Percentiles rank a stretch among this genome's conserved stretches.
phyloP scores from a whole-genome alignment of 2,329 filamentous ascomycete genomes.

The Dothidotthia symphoricarpi region DNA sequence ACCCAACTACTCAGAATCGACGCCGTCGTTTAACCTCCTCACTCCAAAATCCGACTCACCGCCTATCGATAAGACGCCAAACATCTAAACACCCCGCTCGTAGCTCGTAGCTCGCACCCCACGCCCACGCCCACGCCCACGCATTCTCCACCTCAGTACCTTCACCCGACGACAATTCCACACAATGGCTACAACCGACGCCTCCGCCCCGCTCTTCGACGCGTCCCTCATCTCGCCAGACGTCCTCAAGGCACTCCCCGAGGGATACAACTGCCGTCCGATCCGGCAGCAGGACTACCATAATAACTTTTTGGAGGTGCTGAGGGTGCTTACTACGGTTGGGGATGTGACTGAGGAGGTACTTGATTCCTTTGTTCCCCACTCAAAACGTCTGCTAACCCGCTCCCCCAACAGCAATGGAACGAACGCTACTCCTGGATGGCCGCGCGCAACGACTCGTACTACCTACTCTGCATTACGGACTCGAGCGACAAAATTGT shows the following conservation, averaged over 20 bases:
- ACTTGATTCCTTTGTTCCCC: background rate
- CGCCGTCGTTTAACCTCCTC: too few species aligned
- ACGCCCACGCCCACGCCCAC: background rate
- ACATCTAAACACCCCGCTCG: conserved; percentile 6
- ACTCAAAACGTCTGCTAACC: conserved; percentile 1
- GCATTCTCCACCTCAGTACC: background rate
- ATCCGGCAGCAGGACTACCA: conserved; percentile 75
- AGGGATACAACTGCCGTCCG: conserved; percentile 79
- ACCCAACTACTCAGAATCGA: too few species aligned
- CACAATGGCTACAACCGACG: conserved; percentile 23
- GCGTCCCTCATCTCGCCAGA: conserved; percentile 72
- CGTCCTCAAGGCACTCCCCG: conserved; percentile 70
- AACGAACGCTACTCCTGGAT: conserved; percentile 81
- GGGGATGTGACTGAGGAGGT: conserved; percentile 75
- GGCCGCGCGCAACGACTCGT: conserved; percentile 67
- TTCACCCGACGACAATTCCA: conserved; percentile 5
- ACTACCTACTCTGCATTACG: conserved; percentile 84
- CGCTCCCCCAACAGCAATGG: conserved; percentile 50
- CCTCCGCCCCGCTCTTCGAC: conserved; percentile 66
- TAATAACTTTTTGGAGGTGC: conserved; percentile 82
- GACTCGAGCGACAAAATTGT: conserved; percentile 71
- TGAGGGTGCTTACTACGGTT: conserved; percentile 88
- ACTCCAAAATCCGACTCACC: conserved; percentile 21
- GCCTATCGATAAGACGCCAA: conserved; percentile 24
- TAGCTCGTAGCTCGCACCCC: conserved; percentile 1